Evolutionary conservation across 441 rosid genomes (phyloP), one percentile per base, ranked within the genome.

Genomic region (Pelargonium exstipulatum): DNA sequence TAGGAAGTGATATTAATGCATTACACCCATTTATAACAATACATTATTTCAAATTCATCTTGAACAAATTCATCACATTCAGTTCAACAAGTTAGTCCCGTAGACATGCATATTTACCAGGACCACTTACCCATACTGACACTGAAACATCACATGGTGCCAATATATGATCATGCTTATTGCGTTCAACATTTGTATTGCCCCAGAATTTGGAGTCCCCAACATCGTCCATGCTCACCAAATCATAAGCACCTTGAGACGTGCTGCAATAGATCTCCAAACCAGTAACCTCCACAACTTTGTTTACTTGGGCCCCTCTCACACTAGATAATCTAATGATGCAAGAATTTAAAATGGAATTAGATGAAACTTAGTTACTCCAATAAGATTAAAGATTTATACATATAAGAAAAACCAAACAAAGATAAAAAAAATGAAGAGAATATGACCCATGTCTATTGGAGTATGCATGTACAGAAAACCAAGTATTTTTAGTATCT

Each of bases 261-360:
- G 81, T 77, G 78, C 81, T 76, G 79, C 92, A 94, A 85, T 88
- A 91, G 75, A 91, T 80, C 79, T 83, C 95, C 80, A 91, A 77
- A 69, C 84, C 96, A 80, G 83, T 81, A 77, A 91, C 80, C 79
- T 85, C 89, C 64, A 83, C 84, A 43, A 66, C 80, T 86, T 90
- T 88, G 84, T 83, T 83, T 66, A 84, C 96, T 83, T 88, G 91
- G 45, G 86, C 87, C 69, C 83, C 89, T 76, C 81, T 81, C 75
- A 78, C 84, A 79, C 83, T 74, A 65, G 76, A 76, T 51, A 26
- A 24, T 61, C 64, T 61, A 26, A 24, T 26, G 40, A 61, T 4
- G 63, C 20, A 60, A 60, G 64, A 61, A 26, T 26, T 12, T 12
- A 61, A 26, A 14, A 26, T 26, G 17, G 64, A 13, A 26, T 61